These are phyloP conservation scores for Pythium oligandrum DNA, from an alignment of 352 stramenopile genomes.

Conservation along the genomic window DNA sequence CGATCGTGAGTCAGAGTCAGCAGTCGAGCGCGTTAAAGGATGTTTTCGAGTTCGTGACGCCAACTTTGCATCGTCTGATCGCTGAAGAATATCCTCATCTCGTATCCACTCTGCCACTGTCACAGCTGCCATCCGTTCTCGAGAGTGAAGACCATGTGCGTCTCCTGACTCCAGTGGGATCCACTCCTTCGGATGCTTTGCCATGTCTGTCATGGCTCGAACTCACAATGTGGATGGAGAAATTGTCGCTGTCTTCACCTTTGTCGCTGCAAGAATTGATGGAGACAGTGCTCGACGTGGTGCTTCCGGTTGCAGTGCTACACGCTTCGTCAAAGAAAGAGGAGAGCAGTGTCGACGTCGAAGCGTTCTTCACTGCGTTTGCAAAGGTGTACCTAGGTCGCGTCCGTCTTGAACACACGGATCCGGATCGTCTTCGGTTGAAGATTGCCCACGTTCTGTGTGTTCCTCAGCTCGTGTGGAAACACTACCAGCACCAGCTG, in stretches of 20 bases:
- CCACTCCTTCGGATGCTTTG: too few relatives aligned
- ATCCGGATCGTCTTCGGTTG: slow-evolving; percentile 24
- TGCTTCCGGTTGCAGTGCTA: too few relatives aligned
- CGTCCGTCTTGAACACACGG: slow-evolving; percentile 22
- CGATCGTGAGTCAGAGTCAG: slow-evolving; percentile 32
- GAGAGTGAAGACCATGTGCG: too few relatives aligned
- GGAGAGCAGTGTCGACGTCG: slow-evolving; percentile 18
- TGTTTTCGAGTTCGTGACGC: slow-evolving; percentile 48
- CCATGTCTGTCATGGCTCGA: too few relatives aligned
- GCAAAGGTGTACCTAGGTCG: slow-evolving; percentile 28
- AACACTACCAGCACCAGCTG: slow-evolving; percentile 27
- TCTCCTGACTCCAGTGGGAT: too few relatives aligned
- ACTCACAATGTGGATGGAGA: too few relatives aligned
- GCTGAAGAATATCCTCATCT: slow-evolving; percentile 43
- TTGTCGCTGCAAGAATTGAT: too few relatives aligned
- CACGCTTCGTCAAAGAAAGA: too few relatives aligned
- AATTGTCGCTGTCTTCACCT: too few relatives aligned
- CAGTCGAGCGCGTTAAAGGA: slow-evolving; percentile 25
- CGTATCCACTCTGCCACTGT: background rate
- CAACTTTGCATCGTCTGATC: slow-evolving; percentile 44
- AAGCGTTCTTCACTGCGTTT: slow-evolving; percentile 18
- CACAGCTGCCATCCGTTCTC: too few relatives aligned
- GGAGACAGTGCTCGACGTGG: too few relatives aligned
- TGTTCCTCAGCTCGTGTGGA: slow-evolving; percentile 33
- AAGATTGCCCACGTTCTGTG: slow-evolving; percentile 41